phyloP scores from a whole-genome alignment of 768 basidiomycete genomes.

The Suillus alpinus region DNA sequence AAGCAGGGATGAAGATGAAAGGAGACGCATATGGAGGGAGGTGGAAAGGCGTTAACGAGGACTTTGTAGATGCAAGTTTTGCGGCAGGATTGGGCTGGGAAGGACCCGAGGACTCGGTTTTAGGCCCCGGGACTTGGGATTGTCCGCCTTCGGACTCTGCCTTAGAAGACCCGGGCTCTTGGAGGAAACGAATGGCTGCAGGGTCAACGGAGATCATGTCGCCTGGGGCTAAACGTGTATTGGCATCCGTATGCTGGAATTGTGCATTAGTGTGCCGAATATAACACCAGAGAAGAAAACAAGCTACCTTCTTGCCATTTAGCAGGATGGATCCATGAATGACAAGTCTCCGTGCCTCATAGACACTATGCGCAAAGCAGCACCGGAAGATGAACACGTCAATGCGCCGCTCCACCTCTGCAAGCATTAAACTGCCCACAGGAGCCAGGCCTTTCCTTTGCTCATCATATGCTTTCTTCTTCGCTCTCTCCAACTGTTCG shows the following conservation, averaged over 20 bases:
- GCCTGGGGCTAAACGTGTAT: constrained; percentile 86
- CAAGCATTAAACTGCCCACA: constrained; percentile 92
- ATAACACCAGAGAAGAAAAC: background rate
- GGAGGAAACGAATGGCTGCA: constrained; percentile 70
- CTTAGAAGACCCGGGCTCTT: constrained; percentile 28
- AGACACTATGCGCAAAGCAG: constrained; percentile 86
- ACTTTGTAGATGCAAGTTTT: constrained; percentile 9
- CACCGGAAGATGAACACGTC: constrained; percentile 90
- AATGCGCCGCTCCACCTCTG: constrained; percentile 90
- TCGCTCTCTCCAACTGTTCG: constrained; percentile 35
- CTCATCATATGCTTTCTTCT: constrained; percentile 52
- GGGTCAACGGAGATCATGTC: constrained; percentile 94
- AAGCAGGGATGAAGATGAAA: constrained; percentile 91
- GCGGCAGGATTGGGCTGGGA: background rate
- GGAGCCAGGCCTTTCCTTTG: constrained; percentile 71
- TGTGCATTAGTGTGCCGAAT: background rate
- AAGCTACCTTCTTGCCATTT: constrained; percentile 83
- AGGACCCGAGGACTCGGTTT: background rate
- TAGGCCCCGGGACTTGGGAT: background rate
- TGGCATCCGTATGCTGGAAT: constrained; percentile 74
- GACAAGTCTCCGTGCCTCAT: constrained; percentile 84
- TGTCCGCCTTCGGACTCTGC: constrained; percentile 9
- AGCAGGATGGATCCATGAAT: constrained; percentile 83
- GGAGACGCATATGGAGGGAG: constrained; percentile 88
- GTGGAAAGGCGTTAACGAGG: constrained; percentile 66